Percentiles rank a stretch among this genome's conserved stretches.
Conservation (phyloP, 1,284 basidiomycete species). For the Ganoderma meredithae region DNA sequence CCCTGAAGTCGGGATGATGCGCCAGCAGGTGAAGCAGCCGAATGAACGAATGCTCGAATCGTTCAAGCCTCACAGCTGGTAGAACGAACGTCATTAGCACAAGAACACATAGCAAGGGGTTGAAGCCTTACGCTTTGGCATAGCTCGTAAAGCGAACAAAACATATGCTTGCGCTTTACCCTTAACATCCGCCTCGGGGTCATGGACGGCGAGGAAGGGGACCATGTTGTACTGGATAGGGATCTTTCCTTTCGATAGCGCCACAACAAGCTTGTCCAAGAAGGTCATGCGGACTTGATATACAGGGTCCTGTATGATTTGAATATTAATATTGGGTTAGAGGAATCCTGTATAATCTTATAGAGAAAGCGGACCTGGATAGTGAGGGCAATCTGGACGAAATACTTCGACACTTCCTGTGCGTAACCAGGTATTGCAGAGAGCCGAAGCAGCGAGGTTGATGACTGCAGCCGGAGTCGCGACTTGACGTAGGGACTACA, state of each 20-base stretch:
- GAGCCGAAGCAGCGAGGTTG: slow-evolving; percentile 84
- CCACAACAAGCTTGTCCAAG: slow-evolving; percentile 75
- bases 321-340: not conserved
- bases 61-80: slow-evolving; percentile 64
- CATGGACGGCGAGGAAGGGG: slow-evolving; percentile 89
- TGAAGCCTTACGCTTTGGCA: slow-evolving; percentile 54
- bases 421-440: slow-evolving; percentile 70
- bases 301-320: slow-evolving; percentile 73
- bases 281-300: slow-evolving; percentile 87
- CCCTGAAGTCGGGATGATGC: slow-evolving; percentile 92
- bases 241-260: slow-evolving; percentile 70
- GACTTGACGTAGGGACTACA: slow-evolving; percentile 65
- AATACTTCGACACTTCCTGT: slow-evolving; percentile 66
- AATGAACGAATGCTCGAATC: slow-evolving; percentile 86
- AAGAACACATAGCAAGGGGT: not conserved
- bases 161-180: slow-evolving; percentile 68
- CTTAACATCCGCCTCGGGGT: slow-evolving; percentile 88
- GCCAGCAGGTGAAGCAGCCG: slow-evolving; percentile 89
- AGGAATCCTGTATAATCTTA: not conserved
- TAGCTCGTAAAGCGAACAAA: slow-evolving; percentile 50
- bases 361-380: slow-evolving; percentile 65
- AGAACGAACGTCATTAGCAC: slow-evolving; percentile 6
- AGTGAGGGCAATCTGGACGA: slow-evolving; percentile 75
- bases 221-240: slow-evolving; percentile 82
- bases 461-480: slow-evolving; percentile 83